Conservation (phyloP, 2,329 filamentous ascomycete species). For the Colletotrichum incanum region DNA sequence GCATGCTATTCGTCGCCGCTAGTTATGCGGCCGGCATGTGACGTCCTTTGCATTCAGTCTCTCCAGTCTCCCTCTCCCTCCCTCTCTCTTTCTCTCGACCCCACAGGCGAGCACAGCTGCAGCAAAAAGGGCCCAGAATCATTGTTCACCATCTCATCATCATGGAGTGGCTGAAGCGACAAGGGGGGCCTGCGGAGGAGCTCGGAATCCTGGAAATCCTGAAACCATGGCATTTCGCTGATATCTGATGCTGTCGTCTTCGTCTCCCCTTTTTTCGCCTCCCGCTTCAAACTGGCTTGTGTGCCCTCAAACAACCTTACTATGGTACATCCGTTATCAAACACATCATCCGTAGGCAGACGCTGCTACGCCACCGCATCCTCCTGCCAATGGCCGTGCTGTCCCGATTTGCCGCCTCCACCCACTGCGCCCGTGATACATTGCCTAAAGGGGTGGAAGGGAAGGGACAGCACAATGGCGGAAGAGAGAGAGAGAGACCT, state of each 20-base stretch:
- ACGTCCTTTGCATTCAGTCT: conserved; percentile 32
- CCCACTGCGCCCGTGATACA: not conserved
- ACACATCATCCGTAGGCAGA: not conserved
- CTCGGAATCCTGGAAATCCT: conserved; percentile 8
- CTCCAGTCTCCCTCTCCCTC: not conserved
- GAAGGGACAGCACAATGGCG: not conserved
- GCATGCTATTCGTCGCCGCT: conserved; percentile 26
- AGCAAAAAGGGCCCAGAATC: not conserved
- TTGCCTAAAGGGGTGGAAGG: conserved; percentile 9
- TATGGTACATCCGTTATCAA: not conserved
- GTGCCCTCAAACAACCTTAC: not conserved
- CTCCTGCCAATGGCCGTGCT: not conserved
- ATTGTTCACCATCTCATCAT: conserved; percentile 30
- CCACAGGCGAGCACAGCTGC: not conserved
- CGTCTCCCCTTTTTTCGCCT: not conserved
- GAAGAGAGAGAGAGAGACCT: conserved; percentile 5
- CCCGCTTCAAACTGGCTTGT: not conserved
- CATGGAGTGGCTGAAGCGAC: conserved; percentile 17
- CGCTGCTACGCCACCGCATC: not conserved
- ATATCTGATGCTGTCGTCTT: not conserved
- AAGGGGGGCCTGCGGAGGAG: not conserved
- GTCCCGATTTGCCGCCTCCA: not conserved
- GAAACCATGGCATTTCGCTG: conserved; percentile 36
- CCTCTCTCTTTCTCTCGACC: not conserved
- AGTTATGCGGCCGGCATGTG: conserved; percentile 38